These are phyloP conservation scores for Albugo candida DNA, from an alignment of 352 stramenopile genomes.

Conservation along the genomic window DNA sequence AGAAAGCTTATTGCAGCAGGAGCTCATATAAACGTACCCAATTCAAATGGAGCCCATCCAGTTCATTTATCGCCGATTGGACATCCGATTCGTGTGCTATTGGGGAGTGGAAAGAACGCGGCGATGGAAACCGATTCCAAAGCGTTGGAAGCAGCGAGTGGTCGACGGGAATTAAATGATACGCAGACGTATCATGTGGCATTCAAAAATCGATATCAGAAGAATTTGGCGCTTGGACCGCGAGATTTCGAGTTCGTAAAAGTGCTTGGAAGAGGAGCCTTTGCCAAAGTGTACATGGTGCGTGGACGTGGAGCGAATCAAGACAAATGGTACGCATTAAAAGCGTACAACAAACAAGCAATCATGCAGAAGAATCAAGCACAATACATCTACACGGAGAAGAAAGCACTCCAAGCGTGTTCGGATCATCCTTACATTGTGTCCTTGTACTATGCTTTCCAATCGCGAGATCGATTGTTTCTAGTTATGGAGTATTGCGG, in stretches of 20 bases:
- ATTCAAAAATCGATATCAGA: constrained; percentile 82
- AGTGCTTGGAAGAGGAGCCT: constrained; percentile 58
- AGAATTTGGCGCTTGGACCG: constrained; percentile 55
- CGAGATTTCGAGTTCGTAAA: constrained; percentile 79
- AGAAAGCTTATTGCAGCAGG: constrained; percentile 54
- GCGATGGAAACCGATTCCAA: constrained; percentile 47
- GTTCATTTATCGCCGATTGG: constrained; percentile 74
- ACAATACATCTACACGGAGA: constrained; percentile 76
- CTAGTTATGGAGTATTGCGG: constrained; percentile 78
- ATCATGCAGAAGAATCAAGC: constrained; percentile 80
- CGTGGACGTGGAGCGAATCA: constrained; percentile 65
- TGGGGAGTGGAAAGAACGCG: constrained; percentile 45
- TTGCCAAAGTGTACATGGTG: constrained; percentile 73
- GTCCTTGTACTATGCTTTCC: constrained; percentile 68
- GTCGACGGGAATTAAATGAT: constrained; percentile 26
- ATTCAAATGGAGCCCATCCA: constrained; percentile 56
- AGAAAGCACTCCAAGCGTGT: constrained; percentile 56
- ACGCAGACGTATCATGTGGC: constrained; percentile 64
- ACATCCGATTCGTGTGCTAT: constrained; percentile 62
- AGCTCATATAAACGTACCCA: constrained; percentile 52
- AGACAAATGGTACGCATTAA: constrained; percentile 75
- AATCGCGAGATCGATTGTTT: constrained; percentile 66
- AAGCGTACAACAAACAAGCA: constrained; percentile 77
- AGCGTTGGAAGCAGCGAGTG: constrained; percentile 21
- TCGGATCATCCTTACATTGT: constrained; percentile 78